Evolutionary conservation across 2,329 filamentous ascomycete species (phyloP), one percentile per base, ranked within the genome.

Genomic region (Trichoderma oligosporum): DNA sequence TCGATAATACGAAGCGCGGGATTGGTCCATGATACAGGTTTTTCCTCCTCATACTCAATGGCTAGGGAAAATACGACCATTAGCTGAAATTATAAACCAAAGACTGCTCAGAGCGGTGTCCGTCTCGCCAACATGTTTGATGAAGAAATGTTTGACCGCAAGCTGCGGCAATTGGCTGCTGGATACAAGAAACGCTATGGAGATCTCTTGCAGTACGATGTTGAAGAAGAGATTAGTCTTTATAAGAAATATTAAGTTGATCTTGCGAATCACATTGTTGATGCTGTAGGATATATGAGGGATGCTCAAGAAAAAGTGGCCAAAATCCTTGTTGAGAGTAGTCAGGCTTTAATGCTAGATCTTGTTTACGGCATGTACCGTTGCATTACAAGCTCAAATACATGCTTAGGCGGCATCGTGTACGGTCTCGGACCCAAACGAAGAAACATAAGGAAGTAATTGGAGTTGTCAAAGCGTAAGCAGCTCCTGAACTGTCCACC

Each of bases 51-150:
- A n/a, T n/a, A n/a, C n/a, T n/a, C n/a, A n/a, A n/a, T n/a, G n/a
- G n/a, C n/a, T n/a, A n/a, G n/a, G n/a, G n/a, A n/a, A n/a, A n/a
- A n/a, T n/a, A n/a, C n/a, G n/a, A n/a, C n/a, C n/a, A n/a, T n/a
- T n/a, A n/a, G n/a, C n/a, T n/a, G n/a, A n/a, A 14, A 2, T 25
- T 27, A 11, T 27, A 1, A 12, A 1, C 24, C 2, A 9, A 27
- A 16, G 14, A 22, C 20, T 44, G 11, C 24, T 20, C 14, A 22
- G 4, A 44, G 41, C 22, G 88, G 87, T 45, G 78, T 91, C 59
- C 78, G 82, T 54, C 71, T 91, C 45, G 77, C 79, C 61, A 86
- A 90, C 56, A 76, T 90, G 61, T 89, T 90, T 68, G 75, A 88
- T 68, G 78, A 83, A 68, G 75, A 80, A 39, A 67, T 78, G 5